Evolutionary conservation across 208 protist species (phyloP), one percentile per base, ranked within the genome.

Genomic region (Wallacemonas rigidus): DNA sequence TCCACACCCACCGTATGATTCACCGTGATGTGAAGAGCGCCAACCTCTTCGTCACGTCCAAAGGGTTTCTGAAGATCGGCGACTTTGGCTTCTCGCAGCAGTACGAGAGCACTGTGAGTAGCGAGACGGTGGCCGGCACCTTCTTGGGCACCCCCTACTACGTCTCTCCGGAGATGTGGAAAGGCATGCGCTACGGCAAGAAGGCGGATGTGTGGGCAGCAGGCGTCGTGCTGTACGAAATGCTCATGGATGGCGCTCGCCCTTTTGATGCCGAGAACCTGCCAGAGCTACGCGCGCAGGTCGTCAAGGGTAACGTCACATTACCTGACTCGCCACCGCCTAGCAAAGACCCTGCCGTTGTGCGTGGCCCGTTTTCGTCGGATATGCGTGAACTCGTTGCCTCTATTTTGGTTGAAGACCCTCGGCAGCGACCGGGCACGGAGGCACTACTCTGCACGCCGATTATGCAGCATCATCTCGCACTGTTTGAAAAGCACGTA

Each of bases 131-230:
- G 39, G 93, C 92, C 4, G 83, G 81, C 35, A 97, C 95, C 3
- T 95, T 97, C 58, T 72, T 96, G 41, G 95, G 95, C 63, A 98
- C 95, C 0, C 94, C 93, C 7, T 97, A 96, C 75, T 98, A 98
- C 76, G 77, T 98, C 26, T 80, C 91, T 1, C 95, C 95, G 14
- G 93, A 98, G 71, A 92, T 98, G 87, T 95, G 89, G 89, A 79
- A 83, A 43, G 85, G 80, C 2, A 85, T 83, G 80, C 85, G 86
- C 15, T 97, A 97, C 67, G 85, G 89, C 61, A 97, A 95, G 75
- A 91, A 94, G 75, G 88, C 90, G 11, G 92, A 97, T 55, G 83
- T 97, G 39, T 97, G 92, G 92, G 90, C 92, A 1, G 82, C 82
- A 9, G 92, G 90, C 44, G 73, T 97, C 12, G 84, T 97, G 39